phyloP scores from a whole-genome alignment of 2,329 filamentous ascomycete species.

The Alternaria hordeiaustralica region DNA sequence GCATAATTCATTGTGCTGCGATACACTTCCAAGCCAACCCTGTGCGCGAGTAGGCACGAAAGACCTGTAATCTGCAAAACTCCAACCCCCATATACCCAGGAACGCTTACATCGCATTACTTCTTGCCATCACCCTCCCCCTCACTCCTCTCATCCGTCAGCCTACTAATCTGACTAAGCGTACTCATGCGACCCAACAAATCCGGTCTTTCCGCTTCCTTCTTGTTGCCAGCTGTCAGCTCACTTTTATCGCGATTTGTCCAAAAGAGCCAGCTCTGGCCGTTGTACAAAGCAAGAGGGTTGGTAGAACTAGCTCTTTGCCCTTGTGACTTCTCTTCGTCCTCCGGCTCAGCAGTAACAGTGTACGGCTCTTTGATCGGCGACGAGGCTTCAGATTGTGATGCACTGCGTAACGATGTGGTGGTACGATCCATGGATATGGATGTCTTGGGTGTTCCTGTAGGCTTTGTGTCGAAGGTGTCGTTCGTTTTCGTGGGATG shows the following conservation, averaged over 20 bases:
- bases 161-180: constrained; percentile 65
- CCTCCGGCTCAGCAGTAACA: constrained; percentile 11
- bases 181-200: constrained; percentile 52
- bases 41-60: neutral
- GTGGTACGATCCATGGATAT: constrained; percentile 15
- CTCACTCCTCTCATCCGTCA: constrained; percentile 44
- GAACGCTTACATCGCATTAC: neutral
- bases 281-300: constrained; percentile 58
- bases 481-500: constrained; percentile 18
- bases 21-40: neutral
- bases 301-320: constrained; percentile 30
- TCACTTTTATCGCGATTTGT: constrained; percentile 42
- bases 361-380: constrained; percentile 5
- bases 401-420: constrained; percentile 15
- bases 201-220: constrained; percentile 32
- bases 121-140: neutral
- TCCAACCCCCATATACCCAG: neutral
- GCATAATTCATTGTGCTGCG: neutral
- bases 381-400: constrained; percentile 16
- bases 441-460: constrained; percentile 30
- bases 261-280: constrained; percentile 63
- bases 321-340: neutral
- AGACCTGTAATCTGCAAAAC: neutral
- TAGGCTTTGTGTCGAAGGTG: constrained; percentile 19
- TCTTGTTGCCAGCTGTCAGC: neutral